Evolutionary conservation across 2,329 filamentous ascomycete species (phyloP), one percentile per base, ranked within the genome.

Genomic region (Diaporthe batatas): DNA sequence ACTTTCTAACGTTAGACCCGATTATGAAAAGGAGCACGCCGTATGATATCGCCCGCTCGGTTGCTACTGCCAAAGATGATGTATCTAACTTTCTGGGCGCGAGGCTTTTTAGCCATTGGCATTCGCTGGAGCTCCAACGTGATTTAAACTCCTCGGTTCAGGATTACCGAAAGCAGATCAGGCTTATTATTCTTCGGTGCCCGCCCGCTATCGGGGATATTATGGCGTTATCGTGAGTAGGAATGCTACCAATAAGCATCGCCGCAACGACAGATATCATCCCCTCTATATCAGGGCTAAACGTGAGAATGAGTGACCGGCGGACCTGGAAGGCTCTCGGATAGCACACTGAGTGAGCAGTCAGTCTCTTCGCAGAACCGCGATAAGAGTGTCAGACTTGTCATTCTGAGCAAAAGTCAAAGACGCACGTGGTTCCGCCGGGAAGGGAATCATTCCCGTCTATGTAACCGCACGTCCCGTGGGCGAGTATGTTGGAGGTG

Each of bases 391-490:
- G 1, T 12, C 12, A 21, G 25, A 32, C 18, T 34, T 29, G 2
- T 23, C 51, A 14, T 23, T 8, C 18, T 21, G n/a, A 18, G 0
- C 21, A 32, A 53, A 25, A 10, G 25, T 25, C 25, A 12, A 67
- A 25, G n/a, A 25, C 8, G 51, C 62, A 51, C 62, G 44, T 51
- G 62, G 29, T 44, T 10, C 29, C n/a, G 62, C 62, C 32, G n/a
- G 18, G 62, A 53, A 67, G 44, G 62, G 62, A 14, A 67, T 67
- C 47, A 53, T 53, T 67, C 62, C 62, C 62, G 62, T 47, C n/a
- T 47, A 67, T 67, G 47, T 32, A 53, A 67, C 47, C 62, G 62
- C 62, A 67, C 62, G 62, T 67, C 62, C 62, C 62, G 39, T 67
- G 62, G 62, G 18, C 39, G n/a, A 34, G 32, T 32, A 39, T 29